These are phyloP conservation scores for Hemileccinum impolitum DNA, from an alignment of 768 basidiomycete genomes.

Conservation along the genomic window DNA sequence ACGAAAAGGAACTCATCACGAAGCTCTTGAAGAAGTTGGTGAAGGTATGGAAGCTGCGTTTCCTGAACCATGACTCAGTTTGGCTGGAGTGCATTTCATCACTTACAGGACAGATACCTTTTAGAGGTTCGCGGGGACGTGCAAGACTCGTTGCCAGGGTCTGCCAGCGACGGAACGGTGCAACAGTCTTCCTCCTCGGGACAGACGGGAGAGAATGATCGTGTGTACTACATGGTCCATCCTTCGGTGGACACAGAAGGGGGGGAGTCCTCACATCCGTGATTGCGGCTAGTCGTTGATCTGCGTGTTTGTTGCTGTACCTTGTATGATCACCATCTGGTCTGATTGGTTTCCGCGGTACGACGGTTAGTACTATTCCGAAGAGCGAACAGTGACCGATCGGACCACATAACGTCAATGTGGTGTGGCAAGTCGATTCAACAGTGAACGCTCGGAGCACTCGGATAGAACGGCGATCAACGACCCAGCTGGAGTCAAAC, in stretches of 20 bases:
- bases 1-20: constrained; percentile 83
- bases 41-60: constrained; percentile 52
- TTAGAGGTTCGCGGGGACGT: constrained; percentile 82
- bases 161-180: constrained; percentile 54
- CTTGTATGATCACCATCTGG: constrained; percentile 5
- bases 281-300: constrained; percentile 9
- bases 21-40: constrained; percentile 89
- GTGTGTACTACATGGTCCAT: constrained; percentile 88
- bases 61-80: background rate
- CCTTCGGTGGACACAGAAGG: constrained; percentile 76
- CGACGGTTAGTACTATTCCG: too few relatives aligned
- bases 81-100: background rate
- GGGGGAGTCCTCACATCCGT: constrained; percentile 35
- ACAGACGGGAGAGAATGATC: constrained; percentile 54
- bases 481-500: constrained; percentile 41
- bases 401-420: constrained; percentile 1
- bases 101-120: constrained; percentile 72
- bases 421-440: too few relatives aligned
- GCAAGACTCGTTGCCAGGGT: constrained; percentile 68
- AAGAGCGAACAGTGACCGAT: too few relatives aligned
- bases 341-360: too few relatives aligned
- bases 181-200: constrained; percentile 47
- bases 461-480: constrained; percentile 26
- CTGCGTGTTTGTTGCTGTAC: constrained; percentile 11
- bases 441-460: too few relatives aligned